Evolutionary conservation across 148 eudicot genomes (phyloP), one percentile per base, ranked within the genome.

Genomic region (Vaccinium darrowii): DNA sequence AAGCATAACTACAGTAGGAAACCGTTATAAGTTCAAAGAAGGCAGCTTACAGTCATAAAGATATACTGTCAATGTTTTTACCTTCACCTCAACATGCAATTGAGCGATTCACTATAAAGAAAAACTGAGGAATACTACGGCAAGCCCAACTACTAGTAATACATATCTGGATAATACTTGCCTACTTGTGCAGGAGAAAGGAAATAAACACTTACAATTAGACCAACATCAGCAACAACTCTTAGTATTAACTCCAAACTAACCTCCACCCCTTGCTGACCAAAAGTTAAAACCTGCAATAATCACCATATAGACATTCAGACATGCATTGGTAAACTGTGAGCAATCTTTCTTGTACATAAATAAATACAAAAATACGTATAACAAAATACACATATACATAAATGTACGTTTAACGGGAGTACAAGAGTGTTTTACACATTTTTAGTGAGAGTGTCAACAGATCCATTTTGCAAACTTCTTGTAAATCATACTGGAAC

Each of bases 161-260:
- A 27, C n/a, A 78, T 21, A 27, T 16, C 53, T 3, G 10, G 43
- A 25, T 78, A 18, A 51, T 50, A 53, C 81, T 25, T 49, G 27
- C 7, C 47, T 27, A 78, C 19, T 0, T 27, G 63, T 30, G 47
- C 43, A 25, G 19, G 25, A 43, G 50, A 52, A 51, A 50, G 63
- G 43, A 60, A 23, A 58, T 56, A 76, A 33, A 82, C 76, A 89
- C 97, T 93, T 90, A 95, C 99, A 84, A 97, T 93, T 78, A 97
- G 93, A 83, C 99, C 99, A 89, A 97, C 98, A 88, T 97, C 98
- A 76, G 98, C 98, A 84, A 97, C 99, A 49, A 97, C 96, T 89
- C 99, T 93, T 84, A 97, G 92, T 84, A 97, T 94, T 88, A 97
- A 90, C 88, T 97, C 98, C 90, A 97, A 89, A 90, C 93, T 95